Evolutionary conservation across 768 basidiomycete species (phyloP), one percentile per base, ranked within the genome.

Genomic region (Ramaria sp.): DNA sequence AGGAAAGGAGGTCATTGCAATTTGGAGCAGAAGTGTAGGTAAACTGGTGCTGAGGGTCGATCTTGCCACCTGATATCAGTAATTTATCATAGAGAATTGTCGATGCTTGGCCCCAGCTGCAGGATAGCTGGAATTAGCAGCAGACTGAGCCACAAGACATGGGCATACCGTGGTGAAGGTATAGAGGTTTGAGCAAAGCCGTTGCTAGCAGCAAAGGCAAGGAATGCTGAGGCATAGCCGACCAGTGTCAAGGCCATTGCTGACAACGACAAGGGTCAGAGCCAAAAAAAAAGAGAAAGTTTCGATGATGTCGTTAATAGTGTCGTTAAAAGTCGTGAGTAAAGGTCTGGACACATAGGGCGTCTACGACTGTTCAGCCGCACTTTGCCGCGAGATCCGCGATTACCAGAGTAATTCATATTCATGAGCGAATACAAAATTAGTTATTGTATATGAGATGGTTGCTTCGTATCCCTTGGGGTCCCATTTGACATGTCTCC

Each of bases 91-190:
- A 71, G 22, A 85, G 65, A 41, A 84, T 61, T 18, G 79, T 75
- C 0, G 72, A 69, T 4, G 87, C 85, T 59, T 90, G 88, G 27
- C 83, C 92, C 92, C 92, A 95, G 72, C 92, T 93, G 55, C 41
- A 34, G 3, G 45, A 56, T 8, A 25, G n/a, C n/a, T 24, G 12
- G 36, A 28, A 42, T 30, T 3, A 24, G 49, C 34, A 42, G 13
- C 18, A 6, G 24, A 27, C 7, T 20, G 3, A n/a, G 24, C 22
- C 6, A 36, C 13, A 5, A 15, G 16, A 32, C 12, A 36, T 1
- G 28, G 28, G 30, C 48, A 24, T 50, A 50, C 48, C 48, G 48
- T 32, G 48, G 48, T 7, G 36, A 30, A 1, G 48, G 30, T 32
- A 32, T 32, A 20, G 12, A 32, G 7, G 6, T 50, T 4, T 50